Base-by-base conservation (phyloP, 169 alveolate species). In the Plasmodium knowlesi region DNA sequence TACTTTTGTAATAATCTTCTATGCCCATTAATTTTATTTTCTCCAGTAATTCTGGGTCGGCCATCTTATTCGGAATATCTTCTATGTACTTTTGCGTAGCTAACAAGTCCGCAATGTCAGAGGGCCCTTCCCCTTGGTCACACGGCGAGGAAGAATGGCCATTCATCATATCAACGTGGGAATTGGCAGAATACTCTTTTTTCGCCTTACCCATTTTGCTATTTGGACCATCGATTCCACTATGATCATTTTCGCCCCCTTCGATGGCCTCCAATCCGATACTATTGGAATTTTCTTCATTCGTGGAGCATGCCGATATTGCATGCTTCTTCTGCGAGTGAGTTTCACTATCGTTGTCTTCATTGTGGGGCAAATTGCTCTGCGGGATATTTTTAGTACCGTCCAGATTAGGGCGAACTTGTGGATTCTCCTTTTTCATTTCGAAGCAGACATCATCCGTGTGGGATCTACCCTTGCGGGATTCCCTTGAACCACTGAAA, bases 11-110 rank as follows among this genome's bases (percentile, higher is more conserved):
- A 61, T 82, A 91, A 10, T 82, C 84, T 72, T 81, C n/a, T 46
- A 91, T 91, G 16, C 92, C 92, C 73, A 91, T 70, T 81, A 82
- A 22, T 82, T 91, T 70, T 32, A 91, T 91, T 50, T 91, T 91
- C 41, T 91, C 92, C 61, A 46, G 39, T 81, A 91, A 81, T 82
- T 16, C 22, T 73, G 74, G 72, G 6, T 91, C 85, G 37, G 12
- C 5, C 71, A 82, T 37, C 41, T 91, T 82, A 10, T 91, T 91
- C 14, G 94, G 89, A 16, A 89, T 78, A 61, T 89, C 89, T 2
- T 82, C 81, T 5, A 91, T 82, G 74, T 50, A 91, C 57, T 91
- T 37, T 25, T 89, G 82, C 30, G 16, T 57, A 22, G 28, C 22
- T 43, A 54, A 12, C 5, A 81, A n/a, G 9, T 43, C 32, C 12